Evolutionary conservation across 495 filamentous ascomycete genomes (phyloP).

Genomic region (Recurvomyces mirabilis): DNA sequence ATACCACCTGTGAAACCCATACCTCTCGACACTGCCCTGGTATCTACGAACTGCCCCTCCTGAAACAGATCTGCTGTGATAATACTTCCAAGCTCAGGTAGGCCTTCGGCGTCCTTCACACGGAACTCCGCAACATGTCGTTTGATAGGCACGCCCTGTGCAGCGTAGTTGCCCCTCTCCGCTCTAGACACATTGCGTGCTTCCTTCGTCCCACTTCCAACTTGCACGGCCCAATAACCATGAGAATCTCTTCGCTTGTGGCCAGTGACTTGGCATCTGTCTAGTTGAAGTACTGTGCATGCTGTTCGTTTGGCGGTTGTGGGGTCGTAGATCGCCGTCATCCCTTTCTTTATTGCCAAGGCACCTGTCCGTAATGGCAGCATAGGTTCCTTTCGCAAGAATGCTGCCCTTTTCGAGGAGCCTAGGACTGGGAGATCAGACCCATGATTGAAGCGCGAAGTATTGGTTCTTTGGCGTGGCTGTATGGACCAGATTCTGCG

Average conservation of each 20-base stretch:
- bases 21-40: conserved; percentile 62
- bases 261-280: conserved; percentile 75
- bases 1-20: conserved; percentile 95
- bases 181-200: conserved; percentile 65
- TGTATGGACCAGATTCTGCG: conserved; percentile 39
- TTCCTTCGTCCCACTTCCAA: conserved; percentile 70
- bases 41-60: conserved; percentile 83
- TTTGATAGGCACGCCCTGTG: conserved; percentile 68
- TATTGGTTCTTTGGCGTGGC: conserved; percentile 5
- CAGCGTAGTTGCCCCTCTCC: conserved; percentile 74
- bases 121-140: conserved; percentile 73
- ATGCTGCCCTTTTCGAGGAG: conserved; percentile 64
- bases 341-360: conserved; percentile 82
- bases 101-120: conserved; percentile 57
- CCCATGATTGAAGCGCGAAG: conserved; percentile 64
- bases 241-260: conserved; percentile 70
- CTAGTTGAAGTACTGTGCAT: conserved; percentile 89
- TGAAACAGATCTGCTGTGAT: conserved; percentile 78
- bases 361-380: conserved; percentile 73
- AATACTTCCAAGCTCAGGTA: conserved; percentile 58
- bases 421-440: conserved; percentile 55
- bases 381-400: conserved; percentile 62
- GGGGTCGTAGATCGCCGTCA: conserved; percentile 77
- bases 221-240: conserved; percentile 86
- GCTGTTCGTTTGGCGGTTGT: conserved; percentile 64